Evolutionary conservation across 768 basidiomycete species (phyloP).

Genomic region (Collybia sordida): DNA sequence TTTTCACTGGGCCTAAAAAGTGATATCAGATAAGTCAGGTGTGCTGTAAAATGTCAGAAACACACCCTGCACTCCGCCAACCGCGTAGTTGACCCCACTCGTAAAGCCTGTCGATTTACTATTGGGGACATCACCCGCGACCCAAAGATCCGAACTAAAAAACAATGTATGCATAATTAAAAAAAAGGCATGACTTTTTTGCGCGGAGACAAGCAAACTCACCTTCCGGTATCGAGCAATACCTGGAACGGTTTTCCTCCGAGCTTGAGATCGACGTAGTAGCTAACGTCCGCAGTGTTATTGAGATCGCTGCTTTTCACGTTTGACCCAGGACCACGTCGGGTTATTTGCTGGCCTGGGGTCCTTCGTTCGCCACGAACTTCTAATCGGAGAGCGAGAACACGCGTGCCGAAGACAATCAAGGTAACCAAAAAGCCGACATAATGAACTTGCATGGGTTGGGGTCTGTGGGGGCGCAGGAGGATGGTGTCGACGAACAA

Average conservation of each 20-base stretch:
- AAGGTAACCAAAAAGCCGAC: constrained; percentile 5
- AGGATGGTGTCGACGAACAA: constrained; percentile 7
- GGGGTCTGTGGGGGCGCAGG: neutral
- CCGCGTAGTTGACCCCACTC: constrained; percentile 50
- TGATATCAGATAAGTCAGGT: neutral
- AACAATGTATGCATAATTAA: neutral
- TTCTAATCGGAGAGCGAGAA: constrained; percentile 15
- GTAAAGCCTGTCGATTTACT: constrained; percentile 37
- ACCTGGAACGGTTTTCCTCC: constrained; percentile 34
- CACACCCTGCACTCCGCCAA: constrained; percentile 50
- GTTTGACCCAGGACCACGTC: constrained; percentile 5
- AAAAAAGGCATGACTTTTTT: neutral
- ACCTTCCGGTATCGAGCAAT: constrained; percentile 52
- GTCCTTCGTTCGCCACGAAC: constrained; percentile 17
- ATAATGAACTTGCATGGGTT: constrained; percentile 11
- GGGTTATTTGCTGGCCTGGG: constrained; percentile 5
- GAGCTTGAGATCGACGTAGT: constrained; percentile 37
- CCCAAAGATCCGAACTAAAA: constrained; percentile 64
- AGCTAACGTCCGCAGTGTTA: constrained; percentile 38
- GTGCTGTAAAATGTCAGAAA: neutral
- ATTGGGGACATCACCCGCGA: constrained; percentile 42
- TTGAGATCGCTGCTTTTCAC: constrained; percentile 20
- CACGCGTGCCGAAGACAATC: neutral
- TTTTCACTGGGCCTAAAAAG: constrained; percentile 42
- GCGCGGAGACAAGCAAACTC: constrained; percentile 3